Percentiles rank a stretch among this genome's conserved stretches.
Conservation (phyloP, 495 filamentous ascomycete species). For the Sphaerosporella brunnea region DNA sequence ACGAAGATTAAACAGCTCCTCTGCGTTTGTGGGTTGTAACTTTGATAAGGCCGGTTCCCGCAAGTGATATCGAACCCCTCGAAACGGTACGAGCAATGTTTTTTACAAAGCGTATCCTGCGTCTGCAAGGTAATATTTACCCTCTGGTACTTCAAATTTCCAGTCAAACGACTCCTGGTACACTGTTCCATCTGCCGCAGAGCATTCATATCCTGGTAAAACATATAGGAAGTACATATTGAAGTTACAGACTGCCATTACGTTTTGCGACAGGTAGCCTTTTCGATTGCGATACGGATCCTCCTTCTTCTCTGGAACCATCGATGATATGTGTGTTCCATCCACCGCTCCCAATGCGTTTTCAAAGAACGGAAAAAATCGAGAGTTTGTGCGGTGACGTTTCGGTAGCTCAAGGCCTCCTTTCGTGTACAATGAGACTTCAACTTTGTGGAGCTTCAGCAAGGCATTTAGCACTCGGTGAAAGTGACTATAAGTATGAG, state of each 20-base stretch:
- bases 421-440: neutral
- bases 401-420: too few species aligned
- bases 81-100: conserved; percentile 6
- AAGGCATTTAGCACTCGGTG: neutral
- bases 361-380: conserved; percentile 12
- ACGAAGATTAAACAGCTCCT: conserved; percentile 12
- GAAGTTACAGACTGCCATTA: conserved; percentile 7
- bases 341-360: conserved; percentile 10
- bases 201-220: conserved; percentile 9
- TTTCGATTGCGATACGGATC: conserved; percentile 5
- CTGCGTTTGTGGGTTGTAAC: neutral
- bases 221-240: conserved; percentile 9
- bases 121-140: conserved; percentile 10
- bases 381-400: neutral
- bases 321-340: conserved; percentile 10
- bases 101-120: conserved; percentile 1
- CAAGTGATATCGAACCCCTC: conserved; percentile 9
- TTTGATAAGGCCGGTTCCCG: conserved; percentile 1
- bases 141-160: neutral
- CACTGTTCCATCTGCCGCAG: conserved; percentile 7
- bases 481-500: too few species aligned
- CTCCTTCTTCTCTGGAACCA: neutral
- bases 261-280: conserved; percentile 8
- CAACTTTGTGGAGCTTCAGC: neutral
- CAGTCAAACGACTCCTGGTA: conserved; percentile 6